Percentiles rank a stretch among this genome's conserved stretches.
These are phyloP conservation scores for Macrophomina pseudophaseolina DNA, from an alignment of 2,329 filamentous ascomycete genomes.

Conservation along the genomic window DNA sequence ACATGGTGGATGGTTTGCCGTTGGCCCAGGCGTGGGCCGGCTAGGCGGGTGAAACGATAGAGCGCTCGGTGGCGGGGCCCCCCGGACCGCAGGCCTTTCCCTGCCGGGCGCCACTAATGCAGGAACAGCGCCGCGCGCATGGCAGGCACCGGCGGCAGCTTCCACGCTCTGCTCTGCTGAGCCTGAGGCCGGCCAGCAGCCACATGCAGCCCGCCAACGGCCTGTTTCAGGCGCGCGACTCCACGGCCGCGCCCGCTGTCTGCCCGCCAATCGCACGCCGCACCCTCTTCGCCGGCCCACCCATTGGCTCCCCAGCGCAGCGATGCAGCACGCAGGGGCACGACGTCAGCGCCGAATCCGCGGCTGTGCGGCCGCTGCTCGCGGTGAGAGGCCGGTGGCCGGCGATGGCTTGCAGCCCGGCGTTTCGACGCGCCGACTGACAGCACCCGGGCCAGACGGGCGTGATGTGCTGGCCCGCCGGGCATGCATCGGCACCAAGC, in stretches of 20 bases:
- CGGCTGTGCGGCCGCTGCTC: constrained; percentile 12
- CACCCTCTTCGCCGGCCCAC: neutral
- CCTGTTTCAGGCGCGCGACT: constrained; percentile 23
- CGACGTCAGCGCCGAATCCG: neutral
- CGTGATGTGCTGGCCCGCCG: constrained; percentile 19
- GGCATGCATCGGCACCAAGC: constrained; percentile 11
- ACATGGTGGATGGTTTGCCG: constrained; percentile 2
- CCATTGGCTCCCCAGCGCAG: constrained; percentile 6
- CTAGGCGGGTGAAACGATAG: constrained; percentile 24
- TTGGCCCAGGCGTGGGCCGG: constrained; percentile 7
- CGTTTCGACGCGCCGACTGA: constrained; percentile 8
- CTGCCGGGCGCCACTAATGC: constrained; percentile 11
- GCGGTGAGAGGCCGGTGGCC: neutral
- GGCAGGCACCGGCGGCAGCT: neutral
- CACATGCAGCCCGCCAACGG: neutral
- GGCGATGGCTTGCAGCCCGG: neutral
- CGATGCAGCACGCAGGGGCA: constrained; percentile 17
- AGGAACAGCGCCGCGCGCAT: constrained; percentile 10
- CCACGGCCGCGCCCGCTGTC: neutral
- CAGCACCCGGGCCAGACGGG: constrained; percentile 8
- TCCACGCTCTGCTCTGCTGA: neutral
- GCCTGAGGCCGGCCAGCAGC: neutral
- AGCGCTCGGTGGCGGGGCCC: constrained; percentile 3
- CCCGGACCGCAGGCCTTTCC: neutral
- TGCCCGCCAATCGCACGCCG: neutral